Evolutionary conservation across 805 yeast species (phyloP).

Genomic region (Cyberlindnera mycetangii): DNA sequence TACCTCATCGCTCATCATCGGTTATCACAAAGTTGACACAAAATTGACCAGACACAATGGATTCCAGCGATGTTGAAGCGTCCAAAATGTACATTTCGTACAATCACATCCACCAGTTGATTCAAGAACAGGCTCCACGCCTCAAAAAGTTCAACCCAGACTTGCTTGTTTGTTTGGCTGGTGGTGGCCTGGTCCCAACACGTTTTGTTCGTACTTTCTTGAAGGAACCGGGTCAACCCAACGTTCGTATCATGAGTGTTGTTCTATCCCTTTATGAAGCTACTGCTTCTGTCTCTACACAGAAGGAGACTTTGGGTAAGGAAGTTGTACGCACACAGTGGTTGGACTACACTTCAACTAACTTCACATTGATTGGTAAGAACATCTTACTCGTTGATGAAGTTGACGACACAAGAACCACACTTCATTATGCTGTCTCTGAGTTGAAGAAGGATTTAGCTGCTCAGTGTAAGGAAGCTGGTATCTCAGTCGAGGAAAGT

Average conservation of each 20-base stretch:
- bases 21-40: not conserved
- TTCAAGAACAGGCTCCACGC: constrained; percentile 59
- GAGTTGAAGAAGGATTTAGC: constrained; percentile 72
- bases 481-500: constrained; percentile 39
- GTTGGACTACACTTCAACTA: constrained; percentile 71
- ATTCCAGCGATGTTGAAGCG: constrained; percentile 23
- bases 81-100: constrained; percentile 70
- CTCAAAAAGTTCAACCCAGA: constrained; percentile 78
- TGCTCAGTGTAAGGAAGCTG: constrained; percentile 52
- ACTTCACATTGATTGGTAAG: constrained; percentile 59
- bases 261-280: constrained; percentile 91
- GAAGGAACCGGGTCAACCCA: constrained; percentile 83
- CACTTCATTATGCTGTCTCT: constrained; percentile 73
- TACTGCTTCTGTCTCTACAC: constrained; percentile 55
- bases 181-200: constrained; percentile 98
- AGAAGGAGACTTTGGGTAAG: constrained; percentile 57
- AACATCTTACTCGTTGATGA: constrained; percentile 75
- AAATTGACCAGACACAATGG: constrained; percentile 16
- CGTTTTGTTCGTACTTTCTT: constrained; percentile 91
- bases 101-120: constrained; percentile 75
- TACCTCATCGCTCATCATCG: not conserved
- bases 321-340: constrained; percentile 77
- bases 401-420: constrained; percentile 84
- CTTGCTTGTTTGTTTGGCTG: constrained; percentile 92
- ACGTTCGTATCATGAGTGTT: constrained; percentile 91